These are phyloP conservation scores for Melaleuca alternifolia DNA, from an alignment of 345 rosid genomes.

Conservation along the genomic window DNA sequence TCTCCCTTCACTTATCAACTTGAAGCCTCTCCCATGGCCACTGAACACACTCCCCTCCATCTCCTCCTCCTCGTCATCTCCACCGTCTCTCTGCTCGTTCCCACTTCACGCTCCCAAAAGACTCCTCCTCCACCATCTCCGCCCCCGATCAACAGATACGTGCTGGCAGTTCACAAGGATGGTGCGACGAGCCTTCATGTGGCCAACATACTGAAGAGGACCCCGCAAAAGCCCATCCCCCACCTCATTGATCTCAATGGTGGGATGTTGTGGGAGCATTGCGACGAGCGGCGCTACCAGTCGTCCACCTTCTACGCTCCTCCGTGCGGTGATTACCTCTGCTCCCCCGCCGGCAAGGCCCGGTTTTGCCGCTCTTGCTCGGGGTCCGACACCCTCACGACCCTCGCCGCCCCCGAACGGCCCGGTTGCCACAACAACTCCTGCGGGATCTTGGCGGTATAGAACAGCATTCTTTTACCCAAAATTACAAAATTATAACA, in stretches of 20 bases:
- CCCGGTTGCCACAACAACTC: conserved; percentile 33
- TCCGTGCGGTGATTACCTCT: not conserved
- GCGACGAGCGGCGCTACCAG: conserved; percentile 16
- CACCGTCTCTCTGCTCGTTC: not conserved
- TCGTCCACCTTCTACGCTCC: conserved; percentile 37
- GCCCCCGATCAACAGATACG: not conserved
- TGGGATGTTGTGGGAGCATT: not conserved
- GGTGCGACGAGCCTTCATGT: not conserved
- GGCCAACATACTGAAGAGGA: not conserved
- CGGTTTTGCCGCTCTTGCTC: conserved; percentile 1
- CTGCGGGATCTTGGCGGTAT: conserved; percentile 16
- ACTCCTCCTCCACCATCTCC: not conserved
- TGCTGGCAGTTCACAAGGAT: not conserved
- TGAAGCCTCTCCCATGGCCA: not conserved
- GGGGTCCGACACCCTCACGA: conserved; percentile 2
- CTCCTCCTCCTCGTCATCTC: not conserved
- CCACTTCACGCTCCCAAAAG: fast-evolving
- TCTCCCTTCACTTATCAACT: not conserved
- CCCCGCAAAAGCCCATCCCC: not conserved
- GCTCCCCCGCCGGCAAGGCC: conserved; percentile 16
- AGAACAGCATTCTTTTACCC: not conserved
- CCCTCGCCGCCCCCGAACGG: conserved; percentile 4
- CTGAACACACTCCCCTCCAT: not conserved
- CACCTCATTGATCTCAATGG: not conserved
- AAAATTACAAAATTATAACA: not conserved